Conservation (phyloP, 208 protist species). For the Kentomonas sorsogonicus region DNA sequence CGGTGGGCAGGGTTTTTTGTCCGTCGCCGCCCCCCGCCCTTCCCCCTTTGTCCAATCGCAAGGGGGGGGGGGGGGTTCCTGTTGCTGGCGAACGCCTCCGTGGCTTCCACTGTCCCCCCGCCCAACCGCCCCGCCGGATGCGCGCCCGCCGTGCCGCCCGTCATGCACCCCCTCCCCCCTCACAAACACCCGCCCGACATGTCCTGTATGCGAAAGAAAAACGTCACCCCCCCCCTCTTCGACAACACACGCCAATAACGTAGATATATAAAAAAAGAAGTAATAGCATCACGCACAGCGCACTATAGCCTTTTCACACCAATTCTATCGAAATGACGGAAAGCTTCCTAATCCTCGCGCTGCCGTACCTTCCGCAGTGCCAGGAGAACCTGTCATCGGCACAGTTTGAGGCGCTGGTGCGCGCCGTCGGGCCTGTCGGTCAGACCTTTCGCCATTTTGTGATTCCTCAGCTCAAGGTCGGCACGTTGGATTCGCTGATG, state of each 20-base stretch:
- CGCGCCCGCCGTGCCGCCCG: too few species aligned
- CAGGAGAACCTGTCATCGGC: constrained; percentile 53
- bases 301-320: constrained; percentile 5
- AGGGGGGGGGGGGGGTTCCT: too few species aligned
- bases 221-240: not conserved
- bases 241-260: not conserved
- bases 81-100: too few species aligned
- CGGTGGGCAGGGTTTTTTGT: too few species aligned
- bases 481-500: constrained; percentile 87
- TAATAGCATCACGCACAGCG: constrained; percentile 7
- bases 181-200: too few species aligned
- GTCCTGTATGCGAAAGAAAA: not conserved
- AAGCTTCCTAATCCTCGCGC: constrained; percentile 71
- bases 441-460: constrained; percentile 75
- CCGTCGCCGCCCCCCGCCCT: too few species aligned
- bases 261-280: not conserved
- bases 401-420: constrained; percentile 67
- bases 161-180: too few species aligned
- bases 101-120: too few species aligned
- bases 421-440: constrained; percentile 58
- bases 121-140: not conserved
- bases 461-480: constrained; percentile 72
- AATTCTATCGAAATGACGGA: constrained; percentile 49
- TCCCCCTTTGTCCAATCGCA: too few species aligned
- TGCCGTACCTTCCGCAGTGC: constrained; percentile 70